phyloP scores from a whole-genome alignment of 768 basidiomycete genomes.

The Podaxis carcinomalis region DNA sequence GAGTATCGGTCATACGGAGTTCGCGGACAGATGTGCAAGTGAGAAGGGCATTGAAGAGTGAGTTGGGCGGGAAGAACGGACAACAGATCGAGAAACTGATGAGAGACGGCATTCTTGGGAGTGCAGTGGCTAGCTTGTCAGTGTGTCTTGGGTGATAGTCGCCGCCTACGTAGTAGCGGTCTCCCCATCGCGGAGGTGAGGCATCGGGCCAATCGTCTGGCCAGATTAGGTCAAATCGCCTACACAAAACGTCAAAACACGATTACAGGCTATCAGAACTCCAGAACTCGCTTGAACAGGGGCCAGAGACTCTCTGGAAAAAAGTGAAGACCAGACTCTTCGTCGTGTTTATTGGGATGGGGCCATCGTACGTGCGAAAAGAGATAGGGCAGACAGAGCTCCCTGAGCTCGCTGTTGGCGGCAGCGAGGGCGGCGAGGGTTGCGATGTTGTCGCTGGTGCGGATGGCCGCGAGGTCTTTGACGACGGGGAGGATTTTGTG shows the following conservation, averaged over 20 bases:
- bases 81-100: conserved; percentile 31
- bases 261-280: background rate
- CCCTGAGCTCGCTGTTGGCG: conserved; percentile 23
- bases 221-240: conserved; percentile 35
- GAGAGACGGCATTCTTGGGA: conserved; percentile 32
- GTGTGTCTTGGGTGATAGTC: conserved; percentile 32
- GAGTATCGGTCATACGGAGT: conserved; percentile 35
- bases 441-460: conserved; percentile 11
- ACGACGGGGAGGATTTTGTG: conserved; percentile 17
- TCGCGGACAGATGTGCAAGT: conserved; percentile 30
- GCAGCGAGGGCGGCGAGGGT: conserved; percentile 23
- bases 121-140: conserved; percentile 30
- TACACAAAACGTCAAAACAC: conserved; percentile 11
- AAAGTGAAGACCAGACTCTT: conserved; percentile 31
- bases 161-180: conserved; percentile 28
- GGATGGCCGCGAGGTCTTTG: conserved; percentile 15
- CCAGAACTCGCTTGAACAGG: conserved; percentile 29
- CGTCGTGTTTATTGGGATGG: conserved; percentile 31
- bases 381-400: conserved; percentile 24
- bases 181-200: conserved; percentile 35
- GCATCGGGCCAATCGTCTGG: conserved; percentile 42
- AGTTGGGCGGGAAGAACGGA: conserved; percentile 35
- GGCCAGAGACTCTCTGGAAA: conserved; percentile 34
- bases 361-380: conserved; percentile 38
- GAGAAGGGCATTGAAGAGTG: conserved; percentile 32